Evolutionary conservation across 176 grass and related monocot genomes (phyloP), one percentile per base, ranked within the genome.

Genomic region (Rhipidocladum racemiflorum): DNA sequence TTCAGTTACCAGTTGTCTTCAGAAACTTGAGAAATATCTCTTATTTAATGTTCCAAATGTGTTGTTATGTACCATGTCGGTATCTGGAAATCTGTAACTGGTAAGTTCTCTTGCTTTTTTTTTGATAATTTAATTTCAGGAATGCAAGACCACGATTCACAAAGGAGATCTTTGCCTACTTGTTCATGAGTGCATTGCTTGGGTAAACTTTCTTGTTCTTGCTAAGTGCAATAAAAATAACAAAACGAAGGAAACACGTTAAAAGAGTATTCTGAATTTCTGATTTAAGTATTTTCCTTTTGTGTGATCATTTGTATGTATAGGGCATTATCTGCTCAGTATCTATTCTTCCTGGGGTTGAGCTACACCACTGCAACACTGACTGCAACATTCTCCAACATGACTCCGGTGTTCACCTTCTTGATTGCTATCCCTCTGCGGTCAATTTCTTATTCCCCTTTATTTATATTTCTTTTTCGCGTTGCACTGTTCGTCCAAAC

Each of bases 391-490:
- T 77, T 92, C 78, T 83, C 91, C 23, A 95, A 95, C 65, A 86
- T 90, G 61, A 63, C 90, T 42, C 93, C 90, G 0, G 82, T 92
- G 15, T 80, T 88, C 45, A 95, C 93, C 72, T 95, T 95, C 79
- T 60, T 95, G 21, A 85, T 92, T 23, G 82, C 93, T 28, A 38
- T 88, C 16, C 70, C 68, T 60, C 60, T 95, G 42, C 50, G 82
- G 93, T 95, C 45, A 50, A 21, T 42, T 23, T 68, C 32, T 65
- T 60, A 28, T 36, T 55, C 3, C 32, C 9, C 17, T 12, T 17
- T 9, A 6, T 32, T 42, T 45, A 45, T 7, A 67, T 40, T 21
- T 85, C 14, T 23, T 53, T 53, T 29, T 34, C 32, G 25, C 34
- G 7, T 68, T n/a, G 54, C 18, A 43, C 34, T 69, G 15, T 64